phyloP scores from a whole-genome alignment of 2,329 filamentous ascomycete species.

The Aspergillus nomiae region DNA sequence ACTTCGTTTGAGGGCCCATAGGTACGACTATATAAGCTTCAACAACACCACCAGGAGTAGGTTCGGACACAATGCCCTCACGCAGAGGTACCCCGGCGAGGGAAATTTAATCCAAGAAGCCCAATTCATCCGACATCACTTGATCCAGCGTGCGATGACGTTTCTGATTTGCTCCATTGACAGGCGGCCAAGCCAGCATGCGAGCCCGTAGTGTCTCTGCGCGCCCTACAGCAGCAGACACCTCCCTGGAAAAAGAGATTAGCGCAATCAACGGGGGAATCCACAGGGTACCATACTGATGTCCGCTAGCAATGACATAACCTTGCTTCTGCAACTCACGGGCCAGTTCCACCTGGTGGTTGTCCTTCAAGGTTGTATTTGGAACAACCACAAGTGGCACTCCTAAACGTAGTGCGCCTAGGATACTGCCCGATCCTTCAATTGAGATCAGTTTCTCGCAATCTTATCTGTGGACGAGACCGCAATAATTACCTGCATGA shows the following conservation, averaged over 20 bases:
- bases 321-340: slow-evolving; percentile 71
- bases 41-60: not conserved
- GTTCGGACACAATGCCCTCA: not conserved
- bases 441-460: slow-evolving; percentile 6
- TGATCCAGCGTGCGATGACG: slow-evolving; percentile 48
- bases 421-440: slow-evolving; percentile 82
- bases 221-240: slow-evolving; percentile 50
- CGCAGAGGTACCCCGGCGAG: not conserved
- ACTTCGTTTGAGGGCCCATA: not conserved
- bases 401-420: slow-evolving; percentile 74
- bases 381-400: slow-evolving; percentile 86
- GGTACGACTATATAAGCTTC: not conserved
- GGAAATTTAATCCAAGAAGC: slow-evolving; percentile 51
- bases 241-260: slow-evolving; percentile 41
- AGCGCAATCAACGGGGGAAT: not conserved
- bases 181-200: slow-evolving; percentile 54
- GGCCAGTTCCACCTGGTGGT: slow-evolving; percentile 89
- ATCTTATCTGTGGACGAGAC: slow-evolving; percentile 11
- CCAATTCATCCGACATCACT: slow-evolving; percentile 61
- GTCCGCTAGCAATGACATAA: slow-evolving; percentile 72
- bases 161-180: slow-evolving; percentile 47
- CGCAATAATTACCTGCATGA: slow-evolving; percentile 71
- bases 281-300: slow-evolving; percentile 56
- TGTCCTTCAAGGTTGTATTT: slow-evolving; percentile 78
- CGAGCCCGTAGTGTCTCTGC: slow-evolving; percentile 50